Conservation (phyloP, 1,139 yeast species). For the Taphrina populina region DNA sequence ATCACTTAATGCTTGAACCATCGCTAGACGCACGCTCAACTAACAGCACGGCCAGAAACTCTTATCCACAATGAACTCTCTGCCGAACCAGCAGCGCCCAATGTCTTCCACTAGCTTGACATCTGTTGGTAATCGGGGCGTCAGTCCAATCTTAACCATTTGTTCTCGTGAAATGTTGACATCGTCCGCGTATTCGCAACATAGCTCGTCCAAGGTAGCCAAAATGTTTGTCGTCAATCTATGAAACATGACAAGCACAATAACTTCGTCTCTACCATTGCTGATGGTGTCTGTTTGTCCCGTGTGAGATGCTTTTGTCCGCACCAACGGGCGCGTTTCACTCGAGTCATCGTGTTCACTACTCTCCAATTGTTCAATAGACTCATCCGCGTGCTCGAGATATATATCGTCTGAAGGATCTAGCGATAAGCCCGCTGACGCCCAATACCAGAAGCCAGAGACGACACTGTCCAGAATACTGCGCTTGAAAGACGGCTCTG, state of each 20-base stretch:
- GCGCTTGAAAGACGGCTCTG: slow-evolving; percentile 15
- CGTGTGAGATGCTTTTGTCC: not conserved
- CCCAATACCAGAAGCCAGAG: slow-evolving; percentile 22
- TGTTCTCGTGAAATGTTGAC: slow-evolving; percentile 10
- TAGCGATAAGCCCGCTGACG: slow-evolving; percentile 12
- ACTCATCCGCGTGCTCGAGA: slow-evolving; percentile 4
- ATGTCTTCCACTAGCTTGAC: slow-evolving; percentile 4
- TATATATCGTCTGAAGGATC: slow-evolving; percentile 3
- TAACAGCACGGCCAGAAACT: slow-evolving; percentile 23
- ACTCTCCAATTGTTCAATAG: not conserved
- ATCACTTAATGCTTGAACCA: no score
- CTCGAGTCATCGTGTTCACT: not conserved
- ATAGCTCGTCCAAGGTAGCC: slow-evolving; percentile 9
- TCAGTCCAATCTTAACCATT: slow-evolving; percentile 19
- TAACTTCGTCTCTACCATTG: slow-evolving; percentile 19
- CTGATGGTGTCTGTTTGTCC: not conserved
- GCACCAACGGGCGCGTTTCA: not conserved
- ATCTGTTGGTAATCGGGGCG: slow-evolving; percentile 7
- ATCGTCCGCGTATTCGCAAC: slow-evolving; percentile 15
- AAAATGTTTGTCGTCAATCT: slow-evolving; percentile 15
- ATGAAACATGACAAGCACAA: slow-evolving; percentile 9
- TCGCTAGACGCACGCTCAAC: no score
- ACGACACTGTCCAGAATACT: slow-evolving; percentile 14
- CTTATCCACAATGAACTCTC: slow-evolving; percentile 16
- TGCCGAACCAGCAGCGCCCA: slow-evolving; percentile 6